phyloP scores from a whole-genome alignment of 495 filamentous ascomycete species.

The Apiosordaria backusii region DNA sequence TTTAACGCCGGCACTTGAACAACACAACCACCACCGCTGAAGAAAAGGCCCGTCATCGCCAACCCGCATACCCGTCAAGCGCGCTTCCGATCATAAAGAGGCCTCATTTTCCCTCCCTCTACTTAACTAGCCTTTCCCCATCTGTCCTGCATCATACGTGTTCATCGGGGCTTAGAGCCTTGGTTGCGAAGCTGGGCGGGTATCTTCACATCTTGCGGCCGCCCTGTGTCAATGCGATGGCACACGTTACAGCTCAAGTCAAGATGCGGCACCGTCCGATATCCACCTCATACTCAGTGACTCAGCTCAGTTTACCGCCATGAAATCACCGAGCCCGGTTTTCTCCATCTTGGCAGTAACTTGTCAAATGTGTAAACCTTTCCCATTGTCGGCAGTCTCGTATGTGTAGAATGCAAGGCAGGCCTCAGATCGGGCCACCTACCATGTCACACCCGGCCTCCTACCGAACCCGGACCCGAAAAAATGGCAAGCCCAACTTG shows the following conservation, averaged over 20 bases:
- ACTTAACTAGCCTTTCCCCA: no score
- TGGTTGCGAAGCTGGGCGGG: background rate
- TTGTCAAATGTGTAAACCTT: background rate
- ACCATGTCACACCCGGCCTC: no score
- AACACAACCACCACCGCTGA: background rate
- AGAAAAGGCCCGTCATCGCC: slow-evolving; percentile 4
- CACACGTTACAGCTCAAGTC: no score
- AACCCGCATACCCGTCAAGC: slow-evolving; percentile 3
- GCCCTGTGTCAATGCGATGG: background rate
- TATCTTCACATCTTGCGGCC: background rate
- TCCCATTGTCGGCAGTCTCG: background rate
- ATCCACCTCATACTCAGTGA: background rate
- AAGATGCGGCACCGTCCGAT: no score
- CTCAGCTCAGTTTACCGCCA: no score
- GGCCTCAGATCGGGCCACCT: background rate
- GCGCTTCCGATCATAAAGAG: background rate
- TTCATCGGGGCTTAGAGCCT: background rate
- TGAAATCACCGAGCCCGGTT: background rate
- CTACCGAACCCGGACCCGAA: background rate
- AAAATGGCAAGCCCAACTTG: background rate
- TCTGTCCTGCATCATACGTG: background rate
- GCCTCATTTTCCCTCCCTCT: background rate
- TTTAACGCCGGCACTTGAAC: background rate
- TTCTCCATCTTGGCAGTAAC: background rate
- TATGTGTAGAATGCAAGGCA: background rate